These are phyloP conservation scores for Podosphaera fusca DNA, from an alignment of 2,329 filamentous ascomycete species.

Conservation along the genomic window DNA sequence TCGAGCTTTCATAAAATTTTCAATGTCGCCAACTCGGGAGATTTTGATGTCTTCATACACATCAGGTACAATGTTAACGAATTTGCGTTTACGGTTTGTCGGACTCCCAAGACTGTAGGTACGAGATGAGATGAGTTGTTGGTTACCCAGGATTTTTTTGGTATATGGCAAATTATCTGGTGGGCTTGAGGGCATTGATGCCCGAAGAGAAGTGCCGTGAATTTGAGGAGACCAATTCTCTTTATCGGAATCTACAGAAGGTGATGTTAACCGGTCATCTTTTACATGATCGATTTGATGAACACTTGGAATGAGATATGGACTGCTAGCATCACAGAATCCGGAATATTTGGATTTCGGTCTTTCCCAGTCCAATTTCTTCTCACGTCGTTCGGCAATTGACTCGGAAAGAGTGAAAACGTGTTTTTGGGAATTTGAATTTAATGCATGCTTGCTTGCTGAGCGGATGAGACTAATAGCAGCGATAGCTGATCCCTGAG, in stretches of 20 bases:
- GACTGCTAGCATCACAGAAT: constrained; percentile 24
- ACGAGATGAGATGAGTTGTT: constrained; percentile 9
- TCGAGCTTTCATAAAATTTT: constrained; percentile 46
- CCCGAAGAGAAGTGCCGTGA: constrained; percentile 20
- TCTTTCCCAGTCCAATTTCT: constrained; percentile 39
- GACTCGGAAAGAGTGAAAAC: constrained; percentile 26
- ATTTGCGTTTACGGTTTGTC: constrained; percentile 9
- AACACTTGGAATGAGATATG: constrained; percentile 7
- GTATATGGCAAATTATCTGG: constrained; percentile 7
- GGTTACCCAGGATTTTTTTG: constrained; percentile 12
- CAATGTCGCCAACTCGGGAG: constrained; percentile 32
- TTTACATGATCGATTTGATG: constrained; percentile 12
- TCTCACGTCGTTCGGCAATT: constrained; percentile 18
- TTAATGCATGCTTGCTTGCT: constrained; percentile 30
- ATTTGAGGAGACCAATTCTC: constrained; percentile 59
- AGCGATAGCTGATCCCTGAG: constrained; percentile 54
- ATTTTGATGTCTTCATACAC: constrained; percentile 30
- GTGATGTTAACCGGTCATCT: constrained; percentile 22
- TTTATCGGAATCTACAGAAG: constrained; percentile 66
- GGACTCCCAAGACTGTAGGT: constrained; percentile 9
- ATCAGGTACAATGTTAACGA: constrained; percentile 16
- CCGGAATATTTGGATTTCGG: constrained; percentile 38
- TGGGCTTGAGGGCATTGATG: constrained; percentile 13
- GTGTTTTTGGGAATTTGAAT: constrained; percentile 38
- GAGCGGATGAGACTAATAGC: constrained; percentile 65